phyloP scores from a whole-genome alignment of 441 rosid species.

The Eutrema salsugineum region DNA sequence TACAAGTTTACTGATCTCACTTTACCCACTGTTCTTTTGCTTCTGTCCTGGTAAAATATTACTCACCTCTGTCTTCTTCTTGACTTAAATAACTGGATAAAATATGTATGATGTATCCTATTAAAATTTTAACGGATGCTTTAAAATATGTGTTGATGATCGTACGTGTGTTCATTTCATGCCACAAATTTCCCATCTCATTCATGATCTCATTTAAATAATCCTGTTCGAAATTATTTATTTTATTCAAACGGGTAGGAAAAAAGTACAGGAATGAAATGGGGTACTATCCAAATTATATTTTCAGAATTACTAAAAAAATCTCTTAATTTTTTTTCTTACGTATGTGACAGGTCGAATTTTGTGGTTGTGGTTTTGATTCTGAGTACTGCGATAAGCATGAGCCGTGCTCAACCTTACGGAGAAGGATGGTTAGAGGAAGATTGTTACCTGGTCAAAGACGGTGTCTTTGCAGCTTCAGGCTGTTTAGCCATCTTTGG shows the following conservation, averaged over 20 bases:
- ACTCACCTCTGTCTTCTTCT: neutral
- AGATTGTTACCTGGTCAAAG: constrained; percentile 67
- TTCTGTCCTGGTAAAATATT: constrained; percentile 59
- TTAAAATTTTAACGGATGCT: no score
- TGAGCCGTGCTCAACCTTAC: constrained; percentile 58
- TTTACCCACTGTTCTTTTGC: constrained; percentile 33
- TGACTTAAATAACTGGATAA: neutral
- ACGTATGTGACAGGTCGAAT: constrained; percentile 46
- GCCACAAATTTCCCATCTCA: no score
- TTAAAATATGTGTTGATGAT: no score
- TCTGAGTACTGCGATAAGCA: constrained; percentile 59
- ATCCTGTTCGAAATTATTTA: no score
- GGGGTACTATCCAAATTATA: no score
- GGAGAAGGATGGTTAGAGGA: constrained; percentile 73
- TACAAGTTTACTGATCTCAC: constrained; percentile 28
- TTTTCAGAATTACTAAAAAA: no score
- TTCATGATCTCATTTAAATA: no score
- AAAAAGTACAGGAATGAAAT: no score
- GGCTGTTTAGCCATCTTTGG: constrained; percentile 42
- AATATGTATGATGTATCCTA: no score
- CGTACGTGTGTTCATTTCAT: no score
- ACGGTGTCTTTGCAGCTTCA: constrained; percentile 53
- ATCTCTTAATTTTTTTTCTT: neutral
- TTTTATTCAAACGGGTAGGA: no score
- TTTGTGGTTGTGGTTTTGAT: constrained; percentile 49